Evolutionary conservation across 345 rosid genomes (phyloP).

Genomic region (Odontarrhena argentea): DNA sequence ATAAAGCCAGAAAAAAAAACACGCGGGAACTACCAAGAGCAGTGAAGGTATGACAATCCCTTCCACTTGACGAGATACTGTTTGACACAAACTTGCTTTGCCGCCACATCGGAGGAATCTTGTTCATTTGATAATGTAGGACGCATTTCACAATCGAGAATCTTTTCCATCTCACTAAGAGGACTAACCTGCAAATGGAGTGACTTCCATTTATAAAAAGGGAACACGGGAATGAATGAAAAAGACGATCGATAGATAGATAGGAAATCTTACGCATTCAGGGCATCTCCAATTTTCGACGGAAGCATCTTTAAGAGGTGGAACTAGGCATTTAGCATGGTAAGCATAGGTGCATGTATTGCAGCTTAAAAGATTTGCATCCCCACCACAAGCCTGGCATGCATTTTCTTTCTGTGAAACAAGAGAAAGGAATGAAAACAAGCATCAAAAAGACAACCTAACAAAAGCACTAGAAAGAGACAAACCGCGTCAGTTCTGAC

Average conservation of each 20-base stretch:
- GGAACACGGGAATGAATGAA: too few relatives aligned
- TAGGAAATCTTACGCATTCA: slow-evolving; percentile 44
- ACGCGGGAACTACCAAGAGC: slow-evolving; percentile 69
- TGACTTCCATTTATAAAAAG: slow-evolving; percentile 16
- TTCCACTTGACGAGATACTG: slow-evolving; percentile 99
- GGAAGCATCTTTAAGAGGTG: slow-evolving; percentile 71
- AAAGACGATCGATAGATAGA: too few relatives aligned
- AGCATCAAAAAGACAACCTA: neutral
- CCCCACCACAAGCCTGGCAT: slow-evolving; percentile 93
- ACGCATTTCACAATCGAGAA: slow-evolving; percentile 91
- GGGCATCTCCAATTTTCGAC: slow-evolving; percentile 95
- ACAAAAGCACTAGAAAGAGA: slow-evolving; percentile 25
- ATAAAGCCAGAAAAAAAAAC: neutral
- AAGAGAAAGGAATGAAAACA: neutral
- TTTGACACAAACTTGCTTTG: slow-evolving; percentile 79
- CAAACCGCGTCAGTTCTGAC: slow-evolving; percentile 83
- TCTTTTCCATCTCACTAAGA: slow-evolving; percentile 85
- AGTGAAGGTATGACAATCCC: slow-evolving; percentile 94
- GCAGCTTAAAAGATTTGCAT: slow-evolving; percentile 71
- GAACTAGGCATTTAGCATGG: slow-evolving; percentile 82
- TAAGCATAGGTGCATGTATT: slow-evolving; percentile 84
- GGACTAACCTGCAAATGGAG: slow-evolving; percentile 86
- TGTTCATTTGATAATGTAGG: slow-evolving; percentile 69
- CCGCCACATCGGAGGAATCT: slow-evolving; percentile 63
- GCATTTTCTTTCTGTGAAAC: slow-evolving; percentile 50